These are phyloP conservation scores for Penicillium freii DNA, from an alignment of 2,329 filamentous ascomycete genomes.

Conservation along the genomic window DNA sequence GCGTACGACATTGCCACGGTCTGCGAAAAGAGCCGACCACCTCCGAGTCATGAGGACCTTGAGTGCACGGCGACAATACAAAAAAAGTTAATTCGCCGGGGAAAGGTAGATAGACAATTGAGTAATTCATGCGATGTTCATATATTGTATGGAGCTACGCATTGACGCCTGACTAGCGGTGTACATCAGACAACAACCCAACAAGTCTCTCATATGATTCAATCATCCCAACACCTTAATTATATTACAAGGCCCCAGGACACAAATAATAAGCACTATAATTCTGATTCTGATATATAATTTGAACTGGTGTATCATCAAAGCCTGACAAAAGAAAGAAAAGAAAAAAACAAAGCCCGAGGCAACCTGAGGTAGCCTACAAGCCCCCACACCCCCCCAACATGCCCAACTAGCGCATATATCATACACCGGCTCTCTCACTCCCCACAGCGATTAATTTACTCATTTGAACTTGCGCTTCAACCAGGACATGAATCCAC, in stretches of 20 bases:
- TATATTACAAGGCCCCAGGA: not conserved
- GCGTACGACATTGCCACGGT: no score
- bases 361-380: not conserved
- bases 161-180: conserved; percentile 4
- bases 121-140: not conserved
- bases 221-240: no score
- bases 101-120: not conserved
- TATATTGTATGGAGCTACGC: not conserved
- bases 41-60: not conserved
- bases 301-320: conserved; percentile 16
- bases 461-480: conserved; percentile 31
- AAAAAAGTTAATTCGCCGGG: not conserved
- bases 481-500: conserved; percentile 28
- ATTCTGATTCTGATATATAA: conserved; percentile 16
- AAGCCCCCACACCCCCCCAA: not conserved
- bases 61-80: not conserved
- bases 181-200: not conserved
- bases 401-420: conserved; percentile 3
- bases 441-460: conserved; percentile 2
- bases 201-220: no score
- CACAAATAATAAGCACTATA: conserved; percentile 5
- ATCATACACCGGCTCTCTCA: conserved; percentile 8
- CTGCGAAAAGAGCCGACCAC: not conserved
- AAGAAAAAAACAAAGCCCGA: not conserved
- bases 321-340: conserved; percentile 3